Evolutionary conservation across 768 basidiomycete species (phyloP).

Genomic region (Atractiella rhizophila): DNA sequence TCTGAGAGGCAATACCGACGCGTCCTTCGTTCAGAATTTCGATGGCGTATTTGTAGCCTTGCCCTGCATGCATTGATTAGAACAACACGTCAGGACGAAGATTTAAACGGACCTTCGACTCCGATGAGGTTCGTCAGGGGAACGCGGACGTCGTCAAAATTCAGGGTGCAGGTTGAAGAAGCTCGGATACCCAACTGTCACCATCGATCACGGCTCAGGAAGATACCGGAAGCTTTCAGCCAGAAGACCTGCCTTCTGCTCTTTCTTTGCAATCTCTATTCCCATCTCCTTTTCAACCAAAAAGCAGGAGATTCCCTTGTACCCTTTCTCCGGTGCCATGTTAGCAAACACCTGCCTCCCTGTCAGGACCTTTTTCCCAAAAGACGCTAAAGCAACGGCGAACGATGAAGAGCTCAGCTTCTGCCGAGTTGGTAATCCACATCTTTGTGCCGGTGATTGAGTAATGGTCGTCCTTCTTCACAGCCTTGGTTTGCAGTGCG

Average conservation of each 20-base stretch:
- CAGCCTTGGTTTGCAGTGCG: conserved; percentile 76
- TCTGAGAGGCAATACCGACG: conserved; percentile 93
- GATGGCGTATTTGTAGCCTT: conserved; percentile 46
- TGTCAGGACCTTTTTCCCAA: conserved; percentile 39
- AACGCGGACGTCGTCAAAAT: conserved; percentile 74
- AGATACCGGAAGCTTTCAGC: not conserved
- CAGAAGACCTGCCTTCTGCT: conserved; percentile 37
- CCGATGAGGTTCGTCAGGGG: conserved; percentile 75
- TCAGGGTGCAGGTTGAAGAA: conserved; percentile 77
- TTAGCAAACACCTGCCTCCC: conserved; percentile 76
- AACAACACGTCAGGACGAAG: conserved; percentile 5
- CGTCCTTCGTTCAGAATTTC: conserved; percentile 92
- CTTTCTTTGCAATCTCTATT: conserved; percentile 89
- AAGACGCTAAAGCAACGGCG: not conserved
- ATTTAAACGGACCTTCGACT: conserved; percentile 46
- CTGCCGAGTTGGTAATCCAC: conserved; percentile 18
- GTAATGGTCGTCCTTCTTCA: conserved; percentile 39
- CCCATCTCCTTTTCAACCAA: conserved; percentile 91
- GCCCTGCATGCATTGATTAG: not conserved
- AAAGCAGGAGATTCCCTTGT: conserved; percentile 98
- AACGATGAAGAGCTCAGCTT: conserved; percentile 19
- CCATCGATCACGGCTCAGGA: not conserved
- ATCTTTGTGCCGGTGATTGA: conserved; percentile 75
- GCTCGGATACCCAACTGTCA: conserved; percentile 61
- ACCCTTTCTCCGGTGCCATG: conserved; percentile 75